phyloP scores from a whole-genome alignment of 75 land plant species.

The Picea sitchensis region DNA sequence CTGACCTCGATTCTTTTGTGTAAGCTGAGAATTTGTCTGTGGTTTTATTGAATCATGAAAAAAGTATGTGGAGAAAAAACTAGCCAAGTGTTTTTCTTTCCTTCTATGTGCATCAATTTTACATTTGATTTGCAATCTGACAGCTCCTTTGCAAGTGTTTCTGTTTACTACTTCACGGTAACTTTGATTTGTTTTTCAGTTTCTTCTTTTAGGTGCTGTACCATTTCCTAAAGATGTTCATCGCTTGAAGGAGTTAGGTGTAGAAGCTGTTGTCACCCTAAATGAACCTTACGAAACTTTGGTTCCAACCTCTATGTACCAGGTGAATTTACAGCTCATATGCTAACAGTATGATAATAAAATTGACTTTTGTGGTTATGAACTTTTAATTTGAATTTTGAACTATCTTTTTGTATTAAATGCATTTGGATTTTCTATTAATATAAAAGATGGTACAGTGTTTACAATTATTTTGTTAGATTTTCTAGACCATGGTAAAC shows the following conservation, averaged over 20 bases:
- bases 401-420: background rate
- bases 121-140: background rate
- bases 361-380: background rate
- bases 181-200: slow-evolving; percentile 11
- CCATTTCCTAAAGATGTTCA: slow-evolving; percentile 55
- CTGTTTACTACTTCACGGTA: background rate
- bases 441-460: too few species aligned
- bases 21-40: background rate
- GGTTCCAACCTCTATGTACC: slow-evolving; percentile 52
- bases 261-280: slow-evolving; percentile 53
- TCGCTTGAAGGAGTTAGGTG: slow-evolving; percentile 52
- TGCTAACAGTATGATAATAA: background rate
- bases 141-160: background rate
- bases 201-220: slow-evolving; percentile 53
- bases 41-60: background rate
- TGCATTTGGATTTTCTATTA: too few species aligned
- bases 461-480: too few species aligned
- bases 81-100: background rate
- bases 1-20: background rate
- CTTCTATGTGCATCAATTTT: background rate
- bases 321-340: slow-evolving; percentile 20
- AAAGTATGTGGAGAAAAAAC: background rate
- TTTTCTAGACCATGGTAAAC: too few species aligned
- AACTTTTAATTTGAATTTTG: background rate
- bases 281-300: slow-evolving; percentile 63